Evolutionary conservation across 352 stramenopile species (phyloP), one percentile per base, ranked within the genome.

Genomic region (Globisporangium carolinianum): DNA sequence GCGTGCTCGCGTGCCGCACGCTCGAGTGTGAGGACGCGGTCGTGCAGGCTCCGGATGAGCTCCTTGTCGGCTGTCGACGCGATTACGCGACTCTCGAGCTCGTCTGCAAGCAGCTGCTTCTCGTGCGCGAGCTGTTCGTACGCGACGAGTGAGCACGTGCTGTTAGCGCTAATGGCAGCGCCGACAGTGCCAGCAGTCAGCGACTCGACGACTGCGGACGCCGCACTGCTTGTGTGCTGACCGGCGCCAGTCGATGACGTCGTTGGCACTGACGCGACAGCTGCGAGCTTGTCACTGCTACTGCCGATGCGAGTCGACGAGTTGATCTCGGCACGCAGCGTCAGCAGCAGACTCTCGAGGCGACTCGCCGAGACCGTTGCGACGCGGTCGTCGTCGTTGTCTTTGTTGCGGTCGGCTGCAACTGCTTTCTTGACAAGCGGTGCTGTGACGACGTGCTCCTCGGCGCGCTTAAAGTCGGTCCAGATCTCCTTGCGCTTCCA

Each of bases 401-500:
- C 32, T 9, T 9, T 18, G 35, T 2, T 36, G 15, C 36, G 53
- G 18, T 12, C 15, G 17, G 55, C 36, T 12, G 15, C 14, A 8
- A 53, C 5, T n/a, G 49, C 11, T 4, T 57, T 67, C 58, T 47
- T 67, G n/a, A 24, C 51, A 6, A 61, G 47, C 15, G 60, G 52
- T 4, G 48, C 39, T 4, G 66, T 56, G 0, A 88, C 58, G 0
- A 86, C 55, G n/a, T 66, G 73, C 42, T 83, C 79, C 54, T 89
- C 79, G 1, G 76, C 79, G 36, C 72, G 68, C 54, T 89, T 89
- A 42, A 87, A 73, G 52, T 87, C 75, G 67, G 84, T 71, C 79
- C 79, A 89, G 57, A 89, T 83, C 49, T 89, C 76, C 55, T 87
- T 86, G 14, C 79, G 75, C 61, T 89, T 89, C 67, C 66, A 73